Evolutionary conservation across 2,329 filamentous ascomycete genomes (phyloP).

Genomic region (Ophiostoma piceae): DNA sequence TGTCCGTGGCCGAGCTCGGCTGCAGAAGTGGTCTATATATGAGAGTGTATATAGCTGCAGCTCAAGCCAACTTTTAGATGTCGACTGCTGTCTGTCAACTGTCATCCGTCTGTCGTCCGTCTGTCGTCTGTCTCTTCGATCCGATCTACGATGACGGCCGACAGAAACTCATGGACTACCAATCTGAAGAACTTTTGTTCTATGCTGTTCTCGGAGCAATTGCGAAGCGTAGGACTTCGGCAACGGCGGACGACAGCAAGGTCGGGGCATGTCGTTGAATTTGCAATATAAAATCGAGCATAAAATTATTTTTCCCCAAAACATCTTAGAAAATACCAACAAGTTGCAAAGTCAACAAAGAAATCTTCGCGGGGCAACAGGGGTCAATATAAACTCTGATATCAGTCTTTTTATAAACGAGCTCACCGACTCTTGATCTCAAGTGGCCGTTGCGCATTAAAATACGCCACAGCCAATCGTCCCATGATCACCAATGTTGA

Average conservation of each 20-base stretch:
- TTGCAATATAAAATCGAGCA: too few species aligned
- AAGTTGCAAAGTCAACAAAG: not conserved
- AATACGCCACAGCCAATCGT: not conserved
- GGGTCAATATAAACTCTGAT: not conserved
- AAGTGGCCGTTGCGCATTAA: not conserved
- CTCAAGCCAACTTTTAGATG: not conserved
- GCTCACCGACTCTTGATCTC: not conserved
- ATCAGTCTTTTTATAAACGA: not conserved
- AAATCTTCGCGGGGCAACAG: not conserved
- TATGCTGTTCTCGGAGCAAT: too few species aligned
- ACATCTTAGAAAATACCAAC: not conserved
- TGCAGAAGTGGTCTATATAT: conserved; percentile 3
- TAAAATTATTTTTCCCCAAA: too few species aligned
- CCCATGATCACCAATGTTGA: not conserved
- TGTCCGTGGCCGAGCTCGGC: not conserved
- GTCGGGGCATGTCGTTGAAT: too few species aligned
- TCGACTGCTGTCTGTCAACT: too few species aligned
- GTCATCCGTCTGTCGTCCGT: too few species aligned
- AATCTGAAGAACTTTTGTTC: too few species aligned
- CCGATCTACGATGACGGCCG: too few species aligned
- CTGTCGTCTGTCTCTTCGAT: not conserved
- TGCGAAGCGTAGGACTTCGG: too few species aligned
- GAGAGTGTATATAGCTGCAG: not conserved
- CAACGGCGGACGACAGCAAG: too few species aligned
- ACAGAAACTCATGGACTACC: not conserved